Base-by-base conservation (phyloP, 164 flowering plant species). In the Cinnamomum chago region DNA sequence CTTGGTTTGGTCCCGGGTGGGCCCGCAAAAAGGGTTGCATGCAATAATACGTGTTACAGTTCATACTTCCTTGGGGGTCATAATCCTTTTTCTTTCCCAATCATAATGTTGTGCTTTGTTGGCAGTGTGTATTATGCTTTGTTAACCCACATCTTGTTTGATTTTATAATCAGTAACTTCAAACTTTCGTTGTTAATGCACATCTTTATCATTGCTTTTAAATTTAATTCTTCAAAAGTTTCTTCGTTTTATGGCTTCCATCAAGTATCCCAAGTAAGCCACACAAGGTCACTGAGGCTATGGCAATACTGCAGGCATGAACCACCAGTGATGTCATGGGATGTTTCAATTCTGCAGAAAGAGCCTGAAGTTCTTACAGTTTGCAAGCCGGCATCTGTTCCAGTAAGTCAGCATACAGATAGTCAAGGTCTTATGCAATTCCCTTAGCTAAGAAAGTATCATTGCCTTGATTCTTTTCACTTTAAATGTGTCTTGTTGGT, bases 311-410 rank as follows among this genome's bases (percentile, higher is more conserved):
- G 82, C 80, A 95, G 99, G 94, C 98, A 95, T 83, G 99, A 95
- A 85, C 98, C 98, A 2, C 98, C 99, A 7, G 99, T 92, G 70
- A 82, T 90, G 95, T 89, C 90, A 23, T 82, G 62, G 80, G 91
- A 85, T 79, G 79, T 95, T 30, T 50, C 86, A 40, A 76, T 95
- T 83, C 83, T 95, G 73, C 83, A 81, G 14, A 79, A 87, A 74
- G 98, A 90, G 72, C 74, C 86, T 17, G 96, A 93, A 77, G 92
- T 95, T 28, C 68, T 93, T 28, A 88, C 92, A 60, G 82, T 95
- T 73, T 92, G 86, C 80, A 95, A 95, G 81, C 98, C 99, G 20
- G 89, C 98, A 70, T 88, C 97, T 73, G 86, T 93, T 82, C 99
- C 99, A 1, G 98, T 95, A 82, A 90, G 97, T 74, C 47, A 40